Evolutionary conservation across 129 eudicot species (phyloP), one percentile per base, ranked within the genome.

Genomic region (Glebionis coronaria): DNA sequence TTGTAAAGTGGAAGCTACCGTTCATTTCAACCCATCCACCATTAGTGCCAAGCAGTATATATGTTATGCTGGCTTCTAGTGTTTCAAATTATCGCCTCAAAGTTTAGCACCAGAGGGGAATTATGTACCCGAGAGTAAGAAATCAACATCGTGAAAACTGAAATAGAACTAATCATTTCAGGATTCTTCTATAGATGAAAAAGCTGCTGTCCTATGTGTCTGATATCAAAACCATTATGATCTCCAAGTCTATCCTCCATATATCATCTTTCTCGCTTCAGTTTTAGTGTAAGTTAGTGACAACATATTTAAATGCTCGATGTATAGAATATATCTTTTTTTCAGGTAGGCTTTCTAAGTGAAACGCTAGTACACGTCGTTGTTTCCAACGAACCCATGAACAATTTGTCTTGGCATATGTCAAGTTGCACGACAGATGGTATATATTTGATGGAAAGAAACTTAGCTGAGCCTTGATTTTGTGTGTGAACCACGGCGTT

Each of bases 201-300:
- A 16, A 88, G 46, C 52, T 88, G 96, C 18, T 65, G 44, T 16
- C 61, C 88, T 4, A 77, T 3, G 95, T 81, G 78, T 78, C 84
- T 2, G 94, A 79, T 59, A 85, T 69, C 81, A 91, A 80, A 15
- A 83, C 96, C 90, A 88, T 65, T 4, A 61, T 68, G 78, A 85
- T 85, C 79, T 88, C 91, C 14, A 88, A 67, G 58, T 85, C 89
- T 87, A 88, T 88, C 72, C 88, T 85, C 97, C 96, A 85, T 51
- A n/a, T n/a, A 82, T 61, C 9, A 76, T 63, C 49, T 65, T 44
- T 51, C 31, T 68, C 2, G 82, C 84, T 58, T 61, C 76, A 2
- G 16, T 2, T 25, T 6, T 0, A 1, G 77, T 65, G 59, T 56
- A 63, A 38, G 84, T 50, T 42, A 64, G 21, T 7, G 94, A 69